These are phyloP conservation scores for Wallacemonas sp. DNA, from an alignment of 208 protist species.

Conservation along the genomic window DNA sequence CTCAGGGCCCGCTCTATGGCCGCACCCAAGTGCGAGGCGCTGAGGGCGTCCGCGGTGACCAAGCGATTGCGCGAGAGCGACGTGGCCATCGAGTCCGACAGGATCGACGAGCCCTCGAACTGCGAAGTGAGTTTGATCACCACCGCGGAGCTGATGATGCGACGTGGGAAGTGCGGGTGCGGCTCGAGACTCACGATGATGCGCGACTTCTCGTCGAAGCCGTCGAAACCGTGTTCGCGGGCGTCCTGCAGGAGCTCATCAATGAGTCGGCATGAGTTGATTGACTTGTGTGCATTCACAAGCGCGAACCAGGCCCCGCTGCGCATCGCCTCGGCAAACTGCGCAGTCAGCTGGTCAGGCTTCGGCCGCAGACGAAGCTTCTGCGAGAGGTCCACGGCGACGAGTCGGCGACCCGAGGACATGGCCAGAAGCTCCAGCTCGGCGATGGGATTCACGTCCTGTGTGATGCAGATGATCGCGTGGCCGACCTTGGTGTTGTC, in stretches of 20 bases:
- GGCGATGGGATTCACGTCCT: conserved; percentile 81
- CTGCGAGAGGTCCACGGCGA: conserved; percentile 64
- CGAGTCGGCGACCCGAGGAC: conserved; percentile 26
- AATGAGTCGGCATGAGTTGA: conserved; percentile 64
- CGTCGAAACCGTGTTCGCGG: conserved; percentile 51
- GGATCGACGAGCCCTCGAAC: conserved; percentile 54
- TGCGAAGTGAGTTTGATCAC: conserved; percentile 59
- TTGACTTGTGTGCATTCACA: conserved; percentile 85
- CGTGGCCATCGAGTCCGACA: conserved; percentile 59
- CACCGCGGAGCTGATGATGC: conserved; percentile 52
- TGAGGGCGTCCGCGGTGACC: conserved; percentile 59
- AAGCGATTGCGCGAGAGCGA: conserved; percentile 55
- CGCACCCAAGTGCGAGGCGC: conserved; percentile 32
- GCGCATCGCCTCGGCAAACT: conserved; percentile 68
- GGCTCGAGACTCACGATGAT: conserved; percentile 74
- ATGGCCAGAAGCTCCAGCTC: conserved; percentile 81
- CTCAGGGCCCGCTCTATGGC: not conserved
- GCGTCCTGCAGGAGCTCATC: conserved; percentile 69
- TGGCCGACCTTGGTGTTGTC: conserved; percentile 42
- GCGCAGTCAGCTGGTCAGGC: conserved; percentile 47
- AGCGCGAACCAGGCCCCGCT: conserved; percentile 74
- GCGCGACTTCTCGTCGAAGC: conserved; percentile 50
- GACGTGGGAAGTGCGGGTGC: conserved; percentile 79
- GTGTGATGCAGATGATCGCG: conserved; percentile 74
- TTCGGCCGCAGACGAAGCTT: conserved; percentile 78